Conservation (phyloP, 2,329 filamentous ascomycete genomes). For the Lecanoromycetidae sp. region DNA sequence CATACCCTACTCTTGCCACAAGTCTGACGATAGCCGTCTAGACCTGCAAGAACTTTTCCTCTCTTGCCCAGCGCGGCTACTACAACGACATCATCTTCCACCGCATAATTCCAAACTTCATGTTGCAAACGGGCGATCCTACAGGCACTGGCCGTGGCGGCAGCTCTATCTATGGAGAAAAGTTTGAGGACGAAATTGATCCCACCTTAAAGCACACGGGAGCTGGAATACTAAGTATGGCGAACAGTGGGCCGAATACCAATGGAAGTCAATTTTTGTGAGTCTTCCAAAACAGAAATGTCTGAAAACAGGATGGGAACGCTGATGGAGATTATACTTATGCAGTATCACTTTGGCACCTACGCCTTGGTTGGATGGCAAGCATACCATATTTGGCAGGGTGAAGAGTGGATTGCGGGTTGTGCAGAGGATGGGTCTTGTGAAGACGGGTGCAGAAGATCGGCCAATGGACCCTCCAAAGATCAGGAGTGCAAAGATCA, state of each 20-base stretch:
- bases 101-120: conserved; percentile 90
- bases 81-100: conserved; percentile 82
- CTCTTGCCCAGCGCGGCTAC: conserved; percentile 70
- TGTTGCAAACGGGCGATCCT: conserved; percentile 90
- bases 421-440: conserved; percentile 78
- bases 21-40: conserved; percentile 21
- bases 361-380: conserved; percentile 91
- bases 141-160: conserved; percentile 89
- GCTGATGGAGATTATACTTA: no score
- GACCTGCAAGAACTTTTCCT: conserved; percentile 78
- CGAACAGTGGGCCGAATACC: conserved; percentile 82
- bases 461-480: conserved; percentile 69
- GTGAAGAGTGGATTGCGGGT: conserved; percentile 72
- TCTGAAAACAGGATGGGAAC: no score
- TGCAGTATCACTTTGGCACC: conserved; percentile 62
- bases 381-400: conserved; percentile 91
- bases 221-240: conserved; percentile 90
- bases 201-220: conserved; percentile 75
- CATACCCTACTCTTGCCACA: neutral
- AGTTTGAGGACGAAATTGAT: conserved; percentile 86
- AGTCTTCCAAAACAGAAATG: no score
- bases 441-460: conserved; percentile 73
- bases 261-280: conserved; percentile 88
- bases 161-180: conserved; percentile 78
- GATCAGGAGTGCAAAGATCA: conserved; percentile 59